Conservation (phyloP, 2,329 filamentous ascomycete species). For the Sodiomyces alkalinus region DNA sequence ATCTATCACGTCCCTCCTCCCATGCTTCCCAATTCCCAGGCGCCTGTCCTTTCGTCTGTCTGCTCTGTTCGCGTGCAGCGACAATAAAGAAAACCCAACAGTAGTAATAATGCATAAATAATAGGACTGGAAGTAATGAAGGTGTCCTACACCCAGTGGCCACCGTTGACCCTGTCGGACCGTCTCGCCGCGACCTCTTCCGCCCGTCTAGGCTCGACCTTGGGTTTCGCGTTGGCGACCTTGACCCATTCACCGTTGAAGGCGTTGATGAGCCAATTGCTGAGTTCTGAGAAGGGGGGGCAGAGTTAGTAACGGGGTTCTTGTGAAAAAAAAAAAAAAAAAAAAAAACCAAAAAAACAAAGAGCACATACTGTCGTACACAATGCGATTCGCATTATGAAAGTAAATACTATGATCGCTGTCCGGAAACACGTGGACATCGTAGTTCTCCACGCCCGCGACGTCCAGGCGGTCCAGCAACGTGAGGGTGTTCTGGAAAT, state of each 20-base stretch:
- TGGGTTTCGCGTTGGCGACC: conserved; percentile 33
- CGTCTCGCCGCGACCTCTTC: conserved; percentile 3
- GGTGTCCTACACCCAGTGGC: too few relatives aligned
- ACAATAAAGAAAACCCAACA: too few relatives aligned
- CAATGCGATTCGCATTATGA: conserved; percentile 79
- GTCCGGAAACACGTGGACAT: conserved; percentile 92
- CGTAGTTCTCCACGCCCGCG: conserved; percentile 76
- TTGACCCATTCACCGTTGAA: conserved; percentile 93
- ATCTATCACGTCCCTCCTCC: too few relatives aligned
- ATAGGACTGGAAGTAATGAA: too few relatives aligned
- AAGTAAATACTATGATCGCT: conserved; percentile 92
- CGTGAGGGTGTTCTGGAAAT: conserved; percentile 85
- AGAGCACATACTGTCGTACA: conserved; percentile 70
- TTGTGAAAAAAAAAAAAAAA: conserved; percentile 3
- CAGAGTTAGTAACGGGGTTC: background rate
- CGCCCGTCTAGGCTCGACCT: conserved; percentile 13
- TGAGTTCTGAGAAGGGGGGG: conserved; percentile 44
- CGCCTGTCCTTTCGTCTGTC: too few relatives aligned
- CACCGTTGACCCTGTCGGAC: too few relatives aligned
- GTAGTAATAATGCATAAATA: too few relatives aligned
- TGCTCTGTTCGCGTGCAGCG: too few relatives aligned
- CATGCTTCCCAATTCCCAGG: too few relatives aligned
- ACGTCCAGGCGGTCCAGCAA: conserved; percentile 78
- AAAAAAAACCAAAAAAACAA: conserved; percentile 2
- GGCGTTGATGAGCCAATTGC: conserved; percentile 87